phyloP scores from a whole-genome alignment of 345 rosid species.

The Chamaenerion angustifolium region DNA sequence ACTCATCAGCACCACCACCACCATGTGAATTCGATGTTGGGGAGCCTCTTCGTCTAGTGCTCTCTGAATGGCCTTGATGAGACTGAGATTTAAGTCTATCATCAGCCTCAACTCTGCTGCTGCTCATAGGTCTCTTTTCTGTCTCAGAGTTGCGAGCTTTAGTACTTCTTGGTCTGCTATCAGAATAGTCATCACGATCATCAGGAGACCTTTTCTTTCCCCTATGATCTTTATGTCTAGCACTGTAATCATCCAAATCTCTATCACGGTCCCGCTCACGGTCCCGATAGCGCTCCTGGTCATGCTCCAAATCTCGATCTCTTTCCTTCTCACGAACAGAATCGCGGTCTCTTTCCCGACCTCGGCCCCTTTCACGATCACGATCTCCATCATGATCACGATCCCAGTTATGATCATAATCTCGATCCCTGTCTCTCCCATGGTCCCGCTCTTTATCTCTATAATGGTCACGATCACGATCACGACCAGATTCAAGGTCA shows the following conservation, averaged over 20 bases:
- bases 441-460: slow-evolving; percentile 16
- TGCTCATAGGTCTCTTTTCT: slow-evolving; percentile 31
- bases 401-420: slow-evolving; percentile 25
- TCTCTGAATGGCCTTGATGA: slow-evolving; percentile 37
- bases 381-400: slow-evolving; percentile 21
- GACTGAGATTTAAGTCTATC: slow-evolving; percentile 56
- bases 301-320: slow-evolving; percentile 25
- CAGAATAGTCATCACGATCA: slow-evolving; percentile 43
- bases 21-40: slow-evolving; percentile 46
- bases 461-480: slow-evolving; percentile 18
- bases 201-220: slow-evolving; percentile 64
- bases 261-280: slow-evolving; percentile 3
- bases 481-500: too few relatives aligned
- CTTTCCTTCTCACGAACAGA: slow-evolving; percentile 24
- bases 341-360: slow-evolving; percentile 27
- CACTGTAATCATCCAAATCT: slow-evolving; percentile 49
- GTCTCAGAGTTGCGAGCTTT: slow-evolving; percentile 21
- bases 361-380: slow-evolving; percentile 21
- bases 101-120: slow-evolving; percentile 48
- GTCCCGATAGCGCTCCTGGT: too few relatives aligned
- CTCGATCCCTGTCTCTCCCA: slow-evolving; percentile 15
- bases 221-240: slow-evolving; percentile 44
- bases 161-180: slow-evolving; percentile 27
- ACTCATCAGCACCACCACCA: slow-evolving; percentile 44
- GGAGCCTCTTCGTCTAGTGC: slow-evolving; percentile 31